phyloP scores from a whole-genome alignment of 495 filamentous ascomycete species.

The Extremus antarcticus region DNA sequence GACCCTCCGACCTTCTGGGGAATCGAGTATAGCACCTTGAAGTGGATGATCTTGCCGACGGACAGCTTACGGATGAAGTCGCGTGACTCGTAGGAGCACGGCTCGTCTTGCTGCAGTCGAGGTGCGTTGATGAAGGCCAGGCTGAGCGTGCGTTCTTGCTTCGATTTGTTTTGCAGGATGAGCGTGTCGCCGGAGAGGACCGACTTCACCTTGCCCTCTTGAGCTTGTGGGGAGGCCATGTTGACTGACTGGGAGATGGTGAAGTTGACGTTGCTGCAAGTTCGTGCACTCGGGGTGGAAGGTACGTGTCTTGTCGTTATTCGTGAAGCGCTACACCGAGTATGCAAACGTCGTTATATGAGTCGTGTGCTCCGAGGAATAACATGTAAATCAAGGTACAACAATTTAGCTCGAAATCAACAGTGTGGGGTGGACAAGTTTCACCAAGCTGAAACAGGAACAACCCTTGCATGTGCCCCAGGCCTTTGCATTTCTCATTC shows the following conservation, averaged over 20 bases:
- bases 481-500: no score
- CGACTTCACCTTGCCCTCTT: conserved; percentile 74
- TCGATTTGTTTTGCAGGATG: conserved; percentile 63
- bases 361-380: no score
- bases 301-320: neutral
- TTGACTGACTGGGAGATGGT: neutral
- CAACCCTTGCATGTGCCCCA: no score
- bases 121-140: conserved; percentile 87
- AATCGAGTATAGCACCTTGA: conserved; percentile 70
- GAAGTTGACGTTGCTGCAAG: neutral
- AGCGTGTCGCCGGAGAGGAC: conserved; percentile 89
- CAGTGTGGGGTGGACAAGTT: no score
- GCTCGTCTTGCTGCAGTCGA: conserved; percentile 64
- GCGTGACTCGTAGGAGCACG: conserved; percentile 82
- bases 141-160: conserved; percentile 70
- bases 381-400: no score
- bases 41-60: conserved; percentile 79
- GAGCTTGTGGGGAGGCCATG: conserved; percentile 10
- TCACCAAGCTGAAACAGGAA: no score
- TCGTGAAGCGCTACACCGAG: no score
- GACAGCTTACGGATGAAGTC: conserved; percentile 75
- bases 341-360: no score
- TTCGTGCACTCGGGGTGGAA: neutral
- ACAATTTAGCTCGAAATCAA: no score
- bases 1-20: conserved; percentile 47